phyloP scores from a whole-genome alignment of 495 filamentous ascomycete genomes.

The Penicillium coprophilum region DNA sequence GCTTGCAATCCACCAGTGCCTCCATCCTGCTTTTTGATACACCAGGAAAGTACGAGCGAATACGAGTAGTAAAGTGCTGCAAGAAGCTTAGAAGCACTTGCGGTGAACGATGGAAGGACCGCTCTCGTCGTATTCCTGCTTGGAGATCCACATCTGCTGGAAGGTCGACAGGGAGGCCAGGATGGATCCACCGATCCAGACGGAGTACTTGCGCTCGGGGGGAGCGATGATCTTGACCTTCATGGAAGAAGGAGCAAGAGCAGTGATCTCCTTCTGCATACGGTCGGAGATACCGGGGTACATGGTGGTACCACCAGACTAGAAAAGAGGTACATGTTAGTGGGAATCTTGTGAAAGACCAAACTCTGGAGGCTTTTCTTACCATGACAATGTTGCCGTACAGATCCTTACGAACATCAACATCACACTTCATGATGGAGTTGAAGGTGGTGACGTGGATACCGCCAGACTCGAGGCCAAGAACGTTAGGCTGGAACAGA shows the following conservation, averaged over 20 bases:
- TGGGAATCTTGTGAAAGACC: not conserved
- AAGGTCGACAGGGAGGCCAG: conserved; percentile 98
- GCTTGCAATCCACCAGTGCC: conserved; percentile 45
- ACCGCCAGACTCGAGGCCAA: conserved; percentile 96
- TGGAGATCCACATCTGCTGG: conserved; percentile 99
- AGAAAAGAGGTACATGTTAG: conserved; percentile 11
- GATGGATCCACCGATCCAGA: conserved; percentile 99
- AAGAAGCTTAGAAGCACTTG: conserved; percentile 95
- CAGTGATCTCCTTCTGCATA: conserved; percentile 99
- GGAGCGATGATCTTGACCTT: conserved; percentile 80
- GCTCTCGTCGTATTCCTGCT: conserved; percentile 99
- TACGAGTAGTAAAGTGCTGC: conserved; percentile 39
- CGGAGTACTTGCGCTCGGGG: conserved; percentile 80
- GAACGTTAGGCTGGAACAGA: conserved; percentile 97
- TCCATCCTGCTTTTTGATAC: conserved; percentile 52
- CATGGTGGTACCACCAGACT: conserved; percentile 99
- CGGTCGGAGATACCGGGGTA: conserved; percentile 99
- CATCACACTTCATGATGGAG: conserved; percentile 99
- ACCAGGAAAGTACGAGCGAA: conserved; percentile 51
- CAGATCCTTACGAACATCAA: conserved; percentile 98
- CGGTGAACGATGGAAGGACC: conserved; percentile 99
- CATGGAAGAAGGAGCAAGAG: conserved; percentile 94
- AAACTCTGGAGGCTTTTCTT: conserved; percentile 39
- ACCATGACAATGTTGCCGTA: conserved; percentile 99
- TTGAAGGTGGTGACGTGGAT: conserved; percentile 99